Evolutionary conservation across 345 rosid genomes (phyloP).

Genomic region (Clausena lansium): DNA sequence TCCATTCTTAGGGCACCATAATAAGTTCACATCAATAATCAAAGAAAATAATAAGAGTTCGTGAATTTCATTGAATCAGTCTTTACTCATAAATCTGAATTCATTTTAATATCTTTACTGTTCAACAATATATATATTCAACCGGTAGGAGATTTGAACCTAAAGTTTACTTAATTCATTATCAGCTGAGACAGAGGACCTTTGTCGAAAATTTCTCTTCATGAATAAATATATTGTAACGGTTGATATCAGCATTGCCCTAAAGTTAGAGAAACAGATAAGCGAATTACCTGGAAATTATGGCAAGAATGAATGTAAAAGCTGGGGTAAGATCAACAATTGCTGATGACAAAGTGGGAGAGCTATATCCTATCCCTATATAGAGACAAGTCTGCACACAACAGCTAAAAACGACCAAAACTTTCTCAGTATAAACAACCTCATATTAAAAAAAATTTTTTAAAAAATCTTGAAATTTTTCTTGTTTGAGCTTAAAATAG

Average conservation of each 20-base stretch:
- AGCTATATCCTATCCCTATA: constrained; percentile 19
- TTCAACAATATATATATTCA: too few relatives aligned
- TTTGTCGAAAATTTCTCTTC: neutral
- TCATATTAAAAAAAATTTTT: neutral
- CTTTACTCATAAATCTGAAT: neutral
- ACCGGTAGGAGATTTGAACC: neutral
- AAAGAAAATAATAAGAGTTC: neutral
- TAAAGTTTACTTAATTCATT: neutral
- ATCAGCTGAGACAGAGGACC: neutral
- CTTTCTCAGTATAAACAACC: neutral
- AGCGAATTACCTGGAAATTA: neutral
- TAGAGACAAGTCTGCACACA: constrained; percentile 16
- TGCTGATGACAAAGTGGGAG: constrained; percentile 24
- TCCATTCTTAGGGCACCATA: constrained; percentile 26
- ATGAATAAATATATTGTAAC: neutral
- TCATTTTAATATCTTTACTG: neutral
- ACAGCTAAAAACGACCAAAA: neutral
- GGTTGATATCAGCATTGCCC: neutral
- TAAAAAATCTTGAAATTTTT: too few relatives aligned
- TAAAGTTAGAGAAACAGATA: neutral
- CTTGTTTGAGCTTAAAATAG: neutral
- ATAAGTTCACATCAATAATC: neutral
- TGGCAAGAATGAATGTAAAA: constrained; percentile 18
- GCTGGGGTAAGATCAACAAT: constrained; percentile 20
- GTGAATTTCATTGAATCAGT: neutral